Evolutionary conservation across 495 filamentous ascomycete species (phyloP), one percentile per base, ranked within the genome.

Genomic region (Penicillium goetzii): DNA sequence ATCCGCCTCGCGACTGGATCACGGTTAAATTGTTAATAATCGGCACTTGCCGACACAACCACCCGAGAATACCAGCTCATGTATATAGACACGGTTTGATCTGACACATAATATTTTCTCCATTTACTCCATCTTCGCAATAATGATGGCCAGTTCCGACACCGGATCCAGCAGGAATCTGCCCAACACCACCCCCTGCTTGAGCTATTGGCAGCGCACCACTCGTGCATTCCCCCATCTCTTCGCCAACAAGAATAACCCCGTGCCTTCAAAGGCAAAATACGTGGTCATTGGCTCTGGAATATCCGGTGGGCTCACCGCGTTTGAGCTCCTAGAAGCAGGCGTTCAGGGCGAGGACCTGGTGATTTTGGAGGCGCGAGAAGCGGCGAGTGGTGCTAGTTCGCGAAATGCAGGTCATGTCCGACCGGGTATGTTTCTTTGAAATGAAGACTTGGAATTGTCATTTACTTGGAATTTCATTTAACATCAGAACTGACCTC

Each of bases 161-260:
- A 21, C 34, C 40, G 62, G 59, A 23, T 65, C 60, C 14, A 72
- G 69, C 56, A 65, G 61, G 43, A 75, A 65, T 52, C 49, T 73
- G 34, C 71, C 73, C 3, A 65, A 67, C n/a, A n/a, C 36, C 25
- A 62, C 52, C 10, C 69, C 73, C 28, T 65, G 71, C 33, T 49
- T 73, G 32, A 75, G 73, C 26, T 75, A 72, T 50, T 76, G 73
- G 73, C 73, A 76, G 26, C 71, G 68, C n/a, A 76, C 73, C 3
- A 76, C 71, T 19, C 71, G 73, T 19, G 64, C 58, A 23, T 76
- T 69, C 38, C 68, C 64, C 3, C 43, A 69, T 62, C 43, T 76
- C 8, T 56, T 67, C 34, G 68, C 64, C 14, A 70, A 76, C 43
- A 50, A 55, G 6, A 7, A 66, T 14, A 28, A 11, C 6, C 2